Evolutionary conservation across 257 asterid genomes (phyloP).

Genomic region (Solanum tacnaense): DNA sequence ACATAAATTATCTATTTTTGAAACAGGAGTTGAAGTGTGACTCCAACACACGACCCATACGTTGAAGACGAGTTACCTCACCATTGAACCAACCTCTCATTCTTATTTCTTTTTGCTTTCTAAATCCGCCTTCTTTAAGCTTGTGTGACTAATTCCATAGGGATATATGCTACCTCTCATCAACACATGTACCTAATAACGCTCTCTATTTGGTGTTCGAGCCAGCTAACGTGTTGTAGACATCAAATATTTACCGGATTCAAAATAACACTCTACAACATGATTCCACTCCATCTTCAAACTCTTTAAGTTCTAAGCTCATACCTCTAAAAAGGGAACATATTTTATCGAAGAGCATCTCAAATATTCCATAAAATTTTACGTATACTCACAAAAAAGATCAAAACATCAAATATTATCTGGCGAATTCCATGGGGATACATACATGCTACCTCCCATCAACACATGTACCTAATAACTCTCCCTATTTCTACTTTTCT

Average conservation of each 20-base stretch:
- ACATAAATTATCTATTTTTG: background rate
- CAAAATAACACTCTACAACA: too few relatives aligned
- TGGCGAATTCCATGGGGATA: background rate
- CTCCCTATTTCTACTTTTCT: background rate
- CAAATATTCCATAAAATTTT: too few relatives aligned
- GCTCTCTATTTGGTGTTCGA: too few relatives aligned
- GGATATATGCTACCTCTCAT: background rate
- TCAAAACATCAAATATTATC: too few relatives aligned
- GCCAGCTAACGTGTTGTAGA: too few relatives aligned
- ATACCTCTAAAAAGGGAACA: too few relatives aligned
- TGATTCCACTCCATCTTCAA: background rate
- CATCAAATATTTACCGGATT: too few relatives aligned
- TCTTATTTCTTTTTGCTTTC: background rate
- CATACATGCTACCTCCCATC: background rate
- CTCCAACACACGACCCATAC: background rate
- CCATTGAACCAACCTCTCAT: background rate
- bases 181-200: background rate
- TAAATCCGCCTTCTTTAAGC: background rate
- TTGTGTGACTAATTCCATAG: background rate
- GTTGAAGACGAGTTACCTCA: background rate
- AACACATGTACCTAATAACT: background rate
- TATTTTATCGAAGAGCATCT: too few relatives aligned
- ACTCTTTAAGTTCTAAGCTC: too few relatives aligned
- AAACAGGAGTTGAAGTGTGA: background rate
- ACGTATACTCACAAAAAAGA: too few relatives aligned